phyloP scores from a whole-genome alignment of 441 rosid species.

The Raphanus hybrid region DNA sequence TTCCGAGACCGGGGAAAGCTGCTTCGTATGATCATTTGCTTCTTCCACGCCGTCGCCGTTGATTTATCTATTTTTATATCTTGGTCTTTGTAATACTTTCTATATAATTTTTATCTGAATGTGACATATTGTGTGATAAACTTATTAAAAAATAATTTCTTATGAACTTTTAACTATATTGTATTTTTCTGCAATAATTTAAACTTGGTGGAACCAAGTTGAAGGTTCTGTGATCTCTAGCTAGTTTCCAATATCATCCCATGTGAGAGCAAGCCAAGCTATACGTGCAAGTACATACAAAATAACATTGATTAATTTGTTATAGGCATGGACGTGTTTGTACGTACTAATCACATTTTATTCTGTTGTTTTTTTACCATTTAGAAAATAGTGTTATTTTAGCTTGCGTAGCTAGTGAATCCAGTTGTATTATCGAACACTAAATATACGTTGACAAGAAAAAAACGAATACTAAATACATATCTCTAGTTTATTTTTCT shows the following conservation, averaged over 20 bases:
- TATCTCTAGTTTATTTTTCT: neutral
- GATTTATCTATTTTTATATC: neutral
- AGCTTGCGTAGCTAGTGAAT: slow-evolving; percentile 1
- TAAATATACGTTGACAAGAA: too few species aligned
- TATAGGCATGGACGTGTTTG: slow-evolving; percentile 10
- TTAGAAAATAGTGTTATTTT: slow-evolving; percentile 5
- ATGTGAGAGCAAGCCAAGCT: slow-evolving; percentile 38
- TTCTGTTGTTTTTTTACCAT: slow-evolving; percentile 21
- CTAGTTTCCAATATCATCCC: slow-evolving; percentile 35
- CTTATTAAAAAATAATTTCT: neutral
- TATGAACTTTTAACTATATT: neutral
- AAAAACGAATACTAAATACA: neutral
- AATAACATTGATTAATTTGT: slow-evolving; percentile 19
- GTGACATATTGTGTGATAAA: slow-evolving; percentile 20
- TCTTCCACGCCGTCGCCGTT: slow-evolving; percentile 48
- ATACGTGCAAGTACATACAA: slow-evolving; percentile 20
- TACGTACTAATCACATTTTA: slow-evolving; percentile 18
- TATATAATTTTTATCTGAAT: slow-evolving; percentile 26
- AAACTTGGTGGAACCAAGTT: slow-evolving; percentile 37
- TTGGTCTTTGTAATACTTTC: slow-evolving; percentile 6
- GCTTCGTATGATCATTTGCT: slow-evolving; percentile 48
- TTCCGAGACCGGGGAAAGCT: slow-evolving; percentile 56
- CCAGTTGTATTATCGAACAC: slow-evolving; percentile 7
- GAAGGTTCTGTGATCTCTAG: slow-evolving; percentile 31
- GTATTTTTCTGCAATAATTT: slow-evolving; percentile 26